Conservation (phyloP, 2,329 filamentous ascomycete species). For the Thermothelomyces thermophilus region DNA sequence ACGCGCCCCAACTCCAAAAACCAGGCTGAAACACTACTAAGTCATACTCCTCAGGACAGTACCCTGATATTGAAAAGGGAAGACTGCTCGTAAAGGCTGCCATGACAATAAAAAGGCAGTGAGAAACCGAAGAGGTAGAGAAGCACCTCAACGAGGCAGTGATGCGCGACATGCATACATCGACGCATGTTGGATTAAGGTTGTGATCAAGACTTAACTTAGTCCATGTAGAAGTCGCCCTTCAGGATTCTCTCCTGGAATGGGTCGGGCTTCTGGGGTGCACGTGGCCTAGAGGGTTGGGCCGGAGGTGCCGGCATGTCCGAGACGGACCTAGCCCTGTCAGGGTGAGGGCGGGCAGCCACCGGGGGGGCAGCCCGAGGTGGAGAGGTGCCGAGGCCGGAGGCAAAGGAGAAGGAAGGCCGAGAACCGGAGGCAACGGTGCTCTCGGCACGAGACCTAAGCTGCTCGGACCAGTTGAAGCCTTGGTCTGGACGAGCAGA, state of each 20-base stretch:
- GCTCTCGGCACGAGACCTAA: slow-evolving; percentile 86
- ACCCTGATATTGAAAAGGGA: too few relatives aligned
- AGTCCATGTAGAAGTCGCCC: slow-evolving; percentile 98
- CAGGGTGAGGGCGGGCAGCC: slow-evolving; percentile 41
- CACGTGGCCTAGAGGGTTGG: slow-evolving; percentile 43
- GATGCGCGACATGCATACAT: neutral
- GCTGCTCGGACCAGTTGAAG: slow-evolving; percentile 96
- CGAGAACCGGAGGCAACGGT: slow-evolving; percentile 51
- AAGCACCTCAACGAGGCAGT: too few relatives aligned
- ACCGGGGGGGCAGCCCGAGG: slow-evolving; percentile 30
- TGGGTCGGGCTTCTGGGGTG: slow-evolving; percentile 72
- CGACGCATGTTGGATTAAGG: neutral
- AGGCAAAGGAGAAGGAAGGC: slow-evolving; percentile 53
- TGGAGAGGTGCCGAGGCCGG: slow-evolving; percentile 37
- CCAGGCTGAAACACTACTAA: neutral
- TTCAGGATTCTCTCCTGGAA: slow-evolving; percentile 97
- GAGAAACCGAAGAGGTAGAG: neutral
- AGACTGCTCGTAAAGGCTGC: neutral
- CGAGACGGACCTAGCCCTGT: slow-evolving; percentile 63
- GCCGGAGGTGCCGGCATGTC: slow-evolving; percentile 54
- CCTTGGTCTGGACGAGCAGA: slow-evolving; percentile 70
- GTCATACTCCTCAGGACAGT: too few relatives aligned
- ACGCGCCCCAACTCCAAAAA: neutral
- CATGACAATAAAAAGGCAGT: neutral
- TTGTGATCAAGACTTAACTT: neutral